Percentiles rank a stretch among this genome's conserved stretches.
Conservation (phyloP, 164 flowering plant species). For the Brasenia schreberi region DNA sequence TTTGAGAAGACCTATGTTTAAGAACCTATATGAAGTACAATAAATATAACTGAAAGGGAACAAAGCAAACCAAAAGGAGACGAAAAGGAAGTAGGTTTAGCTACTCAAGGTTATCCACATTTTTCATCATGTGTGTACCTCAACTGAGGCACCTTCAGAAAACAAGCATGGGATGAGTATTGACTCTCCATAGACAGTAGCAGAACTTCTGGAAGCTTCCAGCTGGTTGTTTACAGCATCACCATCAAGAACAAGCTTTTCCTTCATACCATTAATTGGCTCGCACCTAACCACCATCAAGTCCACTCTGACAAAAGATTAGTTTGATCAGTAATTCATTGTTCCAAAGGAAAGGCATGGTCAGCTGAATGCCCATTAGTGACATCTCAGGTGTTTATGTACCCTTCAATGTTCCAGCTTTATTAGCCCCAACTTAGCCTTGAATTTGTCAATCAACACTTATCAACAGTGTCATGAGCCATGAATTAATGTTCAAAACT, state of each 20-base stretch:
- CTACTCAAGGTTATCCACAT: neutral
- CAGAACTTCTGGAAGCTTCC: conserved; percentile 1
- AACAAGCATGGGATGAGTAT: conserved; percentile 15
- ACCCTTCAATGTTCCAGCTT: too few relatives aligned
- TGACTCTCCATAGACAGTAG: conserved; percentile 10
- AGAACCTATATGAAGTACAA: conserved; percentile 15
- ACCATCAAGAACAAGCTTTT: neutral
- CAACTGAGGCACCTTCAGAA: conserved; percentile 19
- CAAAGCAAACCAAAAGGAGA: neutral
- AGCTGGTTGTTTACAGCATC: conserved; percentile 3
- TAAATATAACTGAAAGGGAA: neutral
- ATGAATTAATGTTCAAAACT: too few relatives aligned
- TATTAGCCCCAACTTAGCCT: too few relatives aligned
- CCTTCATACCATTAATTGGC: neutral
- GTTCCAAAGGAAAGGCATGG: too few relatives aligned
- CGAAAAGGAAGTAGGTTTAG: neutral
- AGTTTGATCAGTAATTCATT: too few relatives aligned
- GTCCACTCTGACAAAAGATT: too few relatives aligned
- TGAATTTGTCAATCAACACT: too few relatives aligned
- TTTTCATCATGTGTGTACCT: conserved; percentile 11
- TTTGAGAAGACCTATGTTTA: conserved; percentile 10
- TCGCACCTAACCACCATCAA: neutral
- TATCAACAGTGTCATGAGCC: too few relatives aligned
- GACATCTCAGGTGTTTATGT: too few relatives aligned
- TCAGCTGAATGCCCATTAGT: too few relatives aligned